These are phyloP conservation scores for Kalmusia sp. DNA, from an alignment of 2,329 filamentous ascomycete genomes.

Conservation along the genomic window DNA sequence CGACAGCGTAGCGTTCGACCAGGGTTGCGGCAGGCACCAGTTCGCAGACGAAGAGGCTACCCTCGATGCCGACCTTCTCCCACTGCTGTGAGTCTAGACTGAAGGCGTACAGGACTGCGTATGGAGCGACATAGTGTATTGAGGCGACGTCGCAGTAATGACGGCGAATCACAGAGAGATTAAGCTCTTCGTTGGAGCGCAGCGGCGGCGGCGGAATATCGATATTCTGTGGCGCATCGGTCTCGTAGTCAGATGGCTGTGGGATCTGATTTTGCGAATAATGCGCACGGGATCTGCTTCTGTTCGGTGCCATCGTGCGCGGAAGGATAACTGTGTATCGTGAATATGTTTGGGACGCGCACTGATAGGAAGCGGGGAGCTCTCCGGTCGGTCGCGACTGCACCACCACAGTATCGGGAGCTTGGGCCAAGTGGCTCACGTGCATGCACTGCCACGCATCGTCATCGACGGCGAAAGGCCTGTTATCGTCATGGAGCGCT, in stretches of 20 bases:
- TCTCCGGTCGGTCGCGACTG: slow-evolving; percentile 1
- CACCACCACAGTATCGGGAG: slow-evolving; percentile 1
- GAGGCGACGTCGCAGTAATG: slow-evolving; percentile 76
- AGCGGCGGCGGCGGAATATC: slow-evolving; percentile 53
- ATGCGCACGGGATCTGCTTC: slow-evolving; percentile 37
- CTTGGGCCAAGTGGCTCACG: slow-evolving; percentile 7
- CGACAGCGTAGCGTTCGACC: slow-evolving; percentile 50
- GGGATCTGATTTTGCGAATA: slow-evolving; percentile 31
- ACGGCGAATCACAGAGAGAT: slow-evolving; percentile 81
- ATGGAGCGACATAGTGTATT: slow-evolving; percentile 82
- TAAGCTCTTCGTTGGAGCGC: slow-evolving; percentile 84
- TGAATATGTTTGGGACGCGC: not conserved
- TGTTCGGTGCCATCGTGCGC: slow-evolving; percentile 36
- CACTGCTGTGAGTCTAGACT: slow-evolving; percentile 69
- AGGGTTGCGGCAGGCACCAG: slow-evolving; percentile 50
- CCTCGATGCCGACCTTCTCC: slow-evolving; percentile 87
- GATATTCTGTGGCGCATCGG: slow-evolving; percentile 51
- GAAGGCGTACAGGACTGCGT: slow-evolving; percentile 86
- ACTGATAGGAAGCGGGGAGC: not conserved
- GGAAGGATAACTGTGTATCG: not conserved
- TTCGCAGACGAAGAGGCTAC: slow-evolving; percentile 86
- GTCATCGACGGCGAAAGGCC: slow-evolving; percentile 1
- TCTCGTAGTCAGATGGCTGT: slow-evolving; percentile 63
- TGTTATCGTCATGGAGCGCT: not conserved
- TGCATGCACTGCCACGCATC: slow-evolving; percentile 5